phyloP scores from a whole-genome alignment of 2,329 filamentous ascomycete genomes.

The Clonostachys chloroleuca region DNA sequence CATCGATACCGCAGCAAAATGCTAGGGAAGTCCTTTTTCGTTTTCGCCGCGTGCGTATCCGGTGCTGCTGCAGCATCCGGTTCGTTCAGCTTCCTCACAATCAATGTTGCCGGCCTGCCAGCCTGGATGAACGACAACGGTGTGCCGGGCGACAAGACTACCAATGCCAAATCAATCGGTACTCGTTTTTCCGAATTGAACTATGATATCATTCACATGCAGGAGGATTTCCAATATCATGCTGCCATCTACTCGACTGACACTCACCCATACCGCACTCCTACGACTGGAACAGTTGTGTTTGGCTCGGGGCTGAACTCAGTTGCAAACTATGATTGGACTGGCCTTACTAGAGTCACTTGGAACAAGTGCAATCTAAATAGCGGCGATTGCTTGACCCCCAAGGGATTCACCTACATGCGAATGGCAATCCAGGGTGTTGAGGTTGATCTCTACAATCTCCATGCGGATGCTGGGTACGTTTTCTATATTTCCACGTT shows the following conservation, averaged over 20 bases:
- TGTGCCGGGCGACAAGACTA: constrained; percentile 56
- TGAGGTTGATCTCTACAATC: constrained; percentile 61
- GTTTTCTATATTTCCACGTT: neutral
- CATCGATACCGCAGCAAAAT: no score
- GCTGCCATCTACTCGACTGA: constrained; percentile 57
- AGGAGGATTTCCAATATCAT: constrained; percentile 70
- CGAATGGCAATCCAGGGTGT: constrained; percentile 46
- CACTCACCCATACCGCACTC: constrained; percentile 54
- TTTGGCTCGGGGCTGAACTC: constrained; percentile 63
- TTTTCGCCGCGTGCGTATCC: no score
- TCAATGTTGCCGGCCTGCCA: constrained; percentile 61
- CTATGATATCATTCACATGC: constrained; percentile 60
- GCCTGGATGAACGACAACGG: constrained; percentile 52
- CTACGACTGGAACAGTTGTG: constrained; percentile 60
- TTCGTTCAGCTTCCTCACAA: constrained; percentile 45
- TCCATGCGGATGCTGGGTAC: constrained; percentile 58
- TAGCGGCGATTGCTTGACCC: constrained; percentile 61
- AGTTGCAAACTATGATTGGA: constrained; percentile 53
- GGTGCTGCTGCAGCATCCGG: constrained; percentile 10
- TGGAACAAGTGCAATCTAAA: constrained; percentile 56
- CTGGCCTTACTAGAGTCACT: constrained; percentile 50
- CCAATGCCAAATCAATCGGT: constrained; percentile 53
- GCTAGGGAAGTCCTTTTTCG: no score
- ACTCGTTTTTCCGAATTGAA: constrained; percentile 47
- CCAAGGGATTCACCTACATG: constrained; percentile 69